A percentile compares a stretch with the other conserved stretches of the same genome.
phyloP scores from a whole-genome alignment of 2,329 filamentous ascomycete species.

The Teratosphaeriaceae sp. region DNA sequence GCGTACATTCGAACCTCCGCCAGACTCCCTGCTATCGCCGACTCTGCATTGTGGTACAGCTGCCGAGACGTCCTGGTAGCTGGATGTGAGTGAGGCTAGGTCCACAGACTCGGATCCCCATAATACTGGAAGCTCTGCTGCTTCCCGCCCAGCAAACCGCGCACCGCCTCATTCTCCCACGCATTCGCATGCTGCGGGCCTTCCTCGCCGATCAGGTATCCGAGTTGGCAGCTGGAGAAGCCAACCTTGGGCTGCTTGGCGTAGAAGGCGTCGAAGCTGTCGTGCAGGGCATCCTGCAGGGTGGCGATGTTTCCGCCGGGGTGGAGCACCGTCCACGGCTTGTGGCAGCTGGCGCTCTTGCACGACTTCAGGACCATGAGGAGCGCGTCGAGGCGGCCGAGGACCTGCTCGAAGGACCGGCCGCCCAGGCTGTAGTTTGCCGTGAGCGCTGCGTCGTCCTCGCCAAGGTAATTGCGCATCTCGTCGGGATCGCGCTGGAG shows the following conservation, averaged over 20 bases:
- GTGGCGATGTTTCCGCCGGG: slow-evolving; percentile 18
- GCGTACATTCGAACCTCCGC: no score
- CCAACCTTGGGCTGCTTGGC: slow-evolving; percentile 36
- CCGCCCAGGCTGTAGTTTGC: slow-evolving; percentile 13
- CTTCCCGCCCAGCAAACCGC: slow-evolving; percentile 4
- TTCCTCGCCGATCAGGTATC: slow-evolving; percentile 51
- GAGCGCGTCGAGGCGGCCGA: slow-evolving; percentile 24
- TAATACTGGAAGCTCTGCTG: slow-evolving; percentile 9
- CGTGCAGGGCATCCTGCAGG: slow-evolving; percentile 19
- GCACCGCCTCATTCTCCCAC: slow-evolving; percentile 10
- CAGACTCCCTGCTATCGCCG: not conserved
- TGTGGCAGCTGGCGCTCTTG: slow-evolving; percentile 19
- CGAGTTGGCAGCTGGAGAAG: slow-evolving; percentile 49
- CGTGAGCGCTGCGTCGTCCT: slow-evolving; percentile 4
- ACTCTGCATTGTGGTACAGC: no score
- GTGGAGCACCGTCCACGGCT: slow-evolving; percentile 26
- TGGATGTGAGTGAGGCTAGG: slow-evolving; percentile 3
- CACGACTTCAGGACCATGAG: slow-evolving; percentile 29
- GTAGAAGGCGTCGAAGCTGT: slow-evolving; percentile 26
- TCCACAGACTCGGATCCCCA: slow-evolving; percentile 15
- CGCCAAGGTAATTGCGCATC: slow-evolving; percentile 17
- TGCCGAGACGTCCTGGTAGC: no score
- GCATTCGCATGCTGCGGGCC: slow-evolving; percentile 35
- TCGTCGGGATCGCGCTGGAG: slow-evolving; percentile 17
- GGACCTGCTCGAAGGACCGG: slow-evolving; percentile 16